A percentile compares a stretch with the other conserved stretches of the same genome.
Conservation (phyloP, 352 stramenopile species). For the Thalassiosira hispida region DNA sequence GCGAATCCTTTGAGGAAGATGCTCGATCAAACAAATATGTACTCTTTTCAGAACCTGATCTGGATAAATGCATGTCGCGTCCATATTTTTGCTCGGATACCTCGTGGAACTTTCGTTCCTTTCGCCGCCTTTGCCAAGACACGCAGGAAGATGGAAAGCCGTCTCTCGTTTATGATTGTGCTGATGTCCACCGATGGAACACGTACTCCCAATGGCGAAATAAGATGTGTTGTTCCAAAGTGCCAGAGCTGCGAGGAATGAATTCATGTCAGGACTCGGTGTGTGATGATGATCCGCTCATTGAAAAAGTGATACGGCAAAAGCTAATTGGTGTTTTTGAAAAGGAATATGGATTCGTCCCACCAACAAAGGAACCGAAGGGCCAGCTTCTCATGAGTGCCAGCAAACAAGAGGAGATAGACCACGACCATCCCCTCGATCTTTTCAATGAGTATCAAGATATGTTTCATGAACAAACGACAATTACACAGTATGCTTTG, state of each 20-base stretch:
- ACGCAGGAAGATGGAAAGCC: conserved; percentile 35
- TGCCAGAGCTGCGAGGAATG: conserved; percentile 54
- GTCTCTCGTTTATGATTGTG: conserved; percentile 63
- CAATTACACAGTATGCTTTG: background rate
- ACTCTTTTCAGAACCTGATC: conserved; percentile 65
- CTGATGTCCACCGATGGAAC: conserved; percentile 53
- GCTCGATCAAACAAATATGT: conserved; percentile 32
- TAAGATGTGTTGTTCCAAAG: conserved; percentile 56
- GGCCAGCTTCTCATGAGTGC: conserved; percentile 65
- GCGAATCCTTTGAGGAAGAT: conserved; percentile 18
- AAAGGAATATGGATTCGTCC: conserved; percentile 48
- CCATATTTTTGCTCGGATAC: conserved; percentile 82
- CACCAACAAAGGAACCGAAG: conserved; percentile 44
- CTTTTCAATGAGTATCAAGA: conserved; percentile 62
- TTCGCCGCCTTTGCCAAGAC: conserved; percentile 68
- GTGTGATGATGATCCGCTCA: conserved; percentile 45
- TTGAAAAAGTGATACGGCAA: conserved; percentile 56
- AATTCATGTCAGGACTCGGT: conserved; percentile 50
- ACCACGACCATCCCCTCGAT: conserved; percentile 54
- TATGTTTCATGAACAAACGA: conserved; percentile 11
- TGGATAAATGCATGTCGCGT: conserved; percentile 79
- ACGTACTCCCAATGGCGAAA: conserved; percentile 58
- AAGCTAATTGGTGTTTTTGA: conserved; percentile 63
- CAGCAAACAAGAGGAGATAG: conserved; percentile 53
- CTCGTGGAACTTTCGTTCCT: conserved; percentile 74